Base-by-base conservation (phyloP, 225 moss, liverwort and hornwort species). In the Bryum argenteum region DNA sequence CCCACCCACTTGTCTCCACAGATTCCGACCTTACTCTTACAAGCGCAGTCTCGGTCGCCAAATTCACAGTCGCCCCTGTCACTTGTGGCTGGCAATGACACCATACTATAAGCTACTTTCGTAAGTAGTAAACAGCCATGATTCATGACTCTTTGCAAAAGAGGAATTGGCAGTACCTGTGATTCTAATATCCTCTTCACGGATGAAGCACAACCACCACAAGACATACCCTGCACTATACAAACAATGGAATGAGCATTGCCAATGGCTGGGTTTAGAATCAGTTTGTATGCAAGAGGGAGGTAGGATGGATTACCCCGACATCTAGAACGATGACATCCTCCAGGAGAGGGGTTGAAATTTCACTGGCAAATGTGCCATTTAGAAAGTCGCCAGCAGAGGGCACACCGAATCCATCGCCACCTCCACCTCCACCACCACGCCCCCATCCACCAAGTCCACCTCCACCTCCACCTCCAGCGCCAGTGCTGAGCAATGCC, bases 101-200 rank as follows among this genome's bases (percentile, higher is more conserved):
- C 55, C 73, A 56, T 74, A 28, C 11, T 17, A 76, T 72, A 16
- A 55, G 26, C 64, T 47, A 47, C 6, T 59, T 58, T 14, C 62
- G 52, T 33, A 33, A 33, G 23, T 38, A 11, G 70, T 8, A 54
- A 70, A 70, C 28, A 61, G 12, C 15, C 54, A 19, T 17, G 16
- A 11, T 65, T 64, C 55, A 75, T 52, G 43, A 54, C 11, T 21
- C 26, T 7, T 63, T 47, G 39, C 70, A 66, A 3, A 62, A 63
- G 16, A 37, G 65, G 67, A 75, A 62, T 45, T 18, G 16, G 50
- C 38, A 60, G 62, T 86, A 94, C 98, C 94, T 98, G 98, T 58
- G 94, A 89, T 81, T 98, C 98, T 78, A 98, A 72, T 73, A 98
- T 98, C 74, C 87, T 92, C 79, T 98, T 98, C 28, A 98, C 98